Conservation (phyloP, 306 rosid genomes). For the Medicago ruthenica region DNA sequence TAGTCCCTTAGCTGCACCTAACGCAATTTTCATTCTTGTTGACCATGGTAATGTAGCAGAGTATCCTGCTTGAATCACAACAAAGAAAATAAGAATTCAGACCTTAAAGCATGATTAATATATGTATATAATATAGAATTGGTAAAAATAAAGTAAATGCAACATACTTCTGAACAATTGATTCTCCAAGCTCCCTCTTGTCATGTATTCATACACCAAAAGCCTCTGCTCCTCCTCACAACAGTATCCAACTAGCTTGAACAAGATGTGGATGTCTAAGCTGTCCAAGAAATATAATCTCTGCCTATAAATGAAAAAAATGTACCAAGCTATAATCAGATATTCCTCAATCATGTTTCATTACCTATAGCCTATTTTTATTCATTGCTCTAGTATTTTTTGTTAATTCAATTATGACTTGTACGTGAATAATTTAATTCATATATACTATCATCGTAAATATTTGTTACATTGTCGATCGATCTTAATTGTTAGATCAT, state of each 20-base stretch:
- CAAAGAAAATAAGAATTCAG: background rate
- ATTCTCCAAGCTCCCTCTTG: constrained; percentile 78
- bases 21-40: constrained; percentile 74
- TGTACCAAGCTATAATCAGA: constrained; percentile 3
- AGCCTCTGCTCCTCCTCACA: constrained; percentile 78
- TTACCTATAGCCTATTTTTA: background rate
- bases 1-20: constrained; percentile 81
- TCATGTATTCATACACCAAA: constrained; percentile 76
- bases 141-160: background rate
- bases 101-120: background rate
- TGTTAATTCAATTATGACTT: background rate
- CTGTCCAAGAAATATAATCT: constrained; percentile 84
- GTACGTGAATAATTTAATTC: background rate
- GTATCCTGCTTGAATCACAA: constrained; percentile 53
- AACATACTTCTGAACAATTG: constrained; percentile 73
- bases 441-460: background rate
- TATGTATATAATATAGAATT: background rate
- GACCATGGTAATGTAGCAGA: constrained; percentile 79
- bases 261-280: constrained; percentile 79
- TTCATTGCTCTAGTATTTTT: background rate
- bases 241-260: constrained; percentile 79
- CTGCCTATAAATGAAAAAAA: constrained; percentile 55
- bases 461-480: background rate
- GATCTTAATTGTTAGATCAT: background rate
- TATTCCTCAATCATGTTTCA: constrained; percentile 5